Conservation (phyloP, 225 moss, liverwort and hornwort species). For the Sphagnum contortum region DNA sequence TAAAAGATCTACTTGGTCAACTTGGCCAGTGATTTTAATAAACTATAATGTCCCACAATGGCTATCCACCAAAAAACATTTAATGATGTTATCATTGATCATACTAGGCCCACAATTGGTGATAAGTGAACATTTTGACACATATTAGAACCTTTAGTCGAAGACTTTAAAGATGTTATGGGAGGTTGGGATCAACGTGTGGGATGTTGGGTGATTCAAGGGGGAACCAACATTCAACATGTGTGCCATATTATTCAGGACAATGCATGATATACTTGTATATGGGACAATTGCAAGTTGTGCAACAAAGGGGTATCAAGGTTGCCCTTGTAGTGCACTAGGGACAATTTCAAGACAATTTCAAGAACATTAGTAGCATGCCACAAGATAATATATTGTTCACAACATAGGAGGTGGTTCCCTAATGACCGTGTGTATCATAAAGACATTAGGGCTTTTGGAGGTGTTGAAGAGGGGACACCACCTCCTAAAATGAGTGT, state of each 20-base stretch:
- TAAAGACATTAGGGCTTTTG: no score
- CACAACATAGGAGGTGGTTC: no score
- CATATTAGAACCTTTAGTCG: background rate
- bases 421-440: no score
- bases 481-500: no score
- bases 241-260: background rate
- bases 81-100: conserved; percentile 5
- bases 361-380: no score
- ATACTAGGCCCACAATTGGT: background rate
- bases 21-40: conserved; percentile 4
- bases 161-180: background rate
- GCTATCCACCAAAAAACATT: conserved; percentile 4
- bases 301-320: no score
- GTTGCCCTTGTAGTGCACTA: no score
- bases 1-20: background rate
- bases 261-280: no score
- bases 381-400: no score
- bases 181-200: background rate
- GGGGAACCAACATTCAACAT: background rate
- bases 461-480: no score
- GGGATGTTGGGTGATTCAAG: background rate
- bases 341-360: no score
- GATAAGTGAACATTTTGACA: background rate
- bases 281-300: no score
- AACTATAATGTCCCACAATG: conserved; percentile 14